These are phyloP conservation scores for Saccharomyces pastorianus DNA, from an alignment of 1,139 yeast species.

Conservation along the genomic window DNA sequence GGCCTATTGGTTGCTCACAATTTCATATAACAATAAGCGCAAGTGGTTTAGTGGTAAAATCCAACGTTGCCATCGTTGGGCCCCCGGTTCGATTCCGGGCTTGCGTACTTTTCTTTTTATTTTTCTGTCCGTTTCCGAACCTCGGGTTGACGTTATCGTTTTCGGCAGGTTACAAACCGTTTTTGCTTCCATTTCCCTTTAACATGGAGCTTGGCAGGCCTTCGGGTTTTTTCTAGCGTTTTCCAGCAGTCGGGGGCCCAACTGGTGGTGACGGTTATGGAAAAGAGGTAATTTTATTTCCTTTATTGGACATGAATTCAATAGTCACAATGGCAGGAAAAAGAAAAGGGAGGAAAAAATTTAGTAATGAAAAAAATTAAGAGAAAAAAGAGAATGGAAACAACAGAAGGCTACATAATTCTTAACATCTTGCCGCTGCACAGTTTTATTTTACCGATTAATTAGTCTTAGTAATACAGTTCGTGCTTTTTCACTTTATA, in stretches of 20 bases:
- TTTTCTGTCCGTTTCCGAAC: neutral
- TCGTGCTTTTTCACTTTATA: neutral
- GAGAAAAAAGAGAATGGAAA: neutral
- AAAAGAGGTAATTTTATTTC: constrained; percentile 1
- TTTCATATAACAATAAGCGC: too few species aligned
- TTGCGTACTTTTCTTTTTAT: neutral
- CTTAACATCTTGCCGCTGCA: neutral
- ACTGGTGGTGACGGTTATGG: neutral
- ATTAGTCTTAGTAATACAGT: neutral
- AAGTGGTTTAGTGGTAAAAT: constrained; percentile 1
- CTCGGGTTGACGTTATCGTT: neutral
- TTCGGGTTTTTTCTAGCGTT: neutral
- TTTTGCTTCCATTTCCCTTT: neutral
- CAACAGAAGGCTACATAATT: neutral
- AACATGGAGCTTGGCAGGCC: neutral
- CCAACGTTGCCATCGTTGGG: constrained; percentile 1
- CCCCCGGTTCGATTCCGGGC: constrained; percentile 1
- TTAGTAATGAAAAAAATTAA: neutral
- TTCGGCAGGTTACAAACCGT: neutral
- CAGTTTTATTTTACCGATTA: neutral
- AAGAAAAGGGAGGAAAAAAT: neutral
- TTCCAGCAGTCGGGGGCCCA: neutral
- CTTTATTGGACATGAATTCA: neutral
- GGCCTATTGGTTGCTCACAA: too few species aligned
- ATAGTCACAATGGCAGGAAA: neutral